phyloP scores from a whole-genome alignment of 441 rosid species.

The Melastoma candidum region DNA sequence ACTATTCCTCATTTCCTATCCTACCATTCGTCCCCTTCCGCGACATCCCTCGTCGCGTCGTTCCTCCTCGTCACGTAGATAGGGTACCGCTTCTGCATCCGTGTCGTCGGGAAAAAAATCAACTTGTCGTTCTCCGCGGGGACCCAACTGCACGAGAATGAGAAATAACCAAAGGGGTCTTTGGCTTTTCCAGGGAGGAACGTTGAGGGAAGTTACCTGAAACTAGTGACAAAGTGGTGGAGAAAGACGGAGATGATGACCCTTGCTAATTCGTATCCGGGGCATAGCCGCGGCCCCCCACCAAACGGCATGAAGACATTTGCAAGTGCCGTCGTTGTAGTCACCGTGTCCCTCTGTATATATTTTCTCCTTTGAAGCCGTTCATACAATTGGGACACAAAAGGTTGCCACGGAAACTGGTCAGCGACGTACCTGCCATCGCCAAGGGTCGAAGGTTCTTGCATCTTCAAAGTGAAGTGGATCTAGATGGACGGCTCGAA shows the following conservation, averaged over 20 bases:
- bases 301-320: slow-evolving; percentile 82
- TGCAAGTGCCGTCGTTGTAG: slow-evolving; percentile 22
- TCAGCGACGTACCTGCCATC: slow-evolving; percentile 82
- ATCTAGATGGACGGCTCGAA: slow-evolving; percentile 84
- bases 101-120: slow-evolving; percentile 85
- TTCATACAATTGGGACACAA: too few relatives aligned
- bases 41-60: slow-evolving; percentile 20
- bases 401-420: background rate
- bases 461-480: slow-evolving; percentile 71
- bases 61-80: slow-evolving; percentile 28
- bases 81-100: slow-evolving; percentile 89
- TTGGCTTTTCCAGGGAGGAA: background rate
- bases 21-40: background rate
- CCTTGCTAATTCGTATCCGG: slow-evolving; percentile 89
- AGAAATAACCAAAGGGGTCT: background rate
- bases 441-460: slow-evolving; percentile 91
- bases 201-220: slow-evolving; percentile 37
- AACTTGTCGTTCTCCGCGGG: slow-evolving; percentile 83
- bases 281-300: slow-evolving; percentile 89
- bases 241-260: slow-evolving; percentile 88
- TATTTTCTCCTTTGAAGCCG: background rate
- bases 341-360: slow-evolving; percentile 41
- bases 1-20: too few relatives aligned
- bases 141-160: slow-evolving; percentile 46
- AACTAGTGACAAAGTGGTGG: slow-evolving; percentile 73